phyloP scores from a whole-genome alignment of 1,284 basidiomycete genomes.

The Pyrrhoderma noxium region DNA sequence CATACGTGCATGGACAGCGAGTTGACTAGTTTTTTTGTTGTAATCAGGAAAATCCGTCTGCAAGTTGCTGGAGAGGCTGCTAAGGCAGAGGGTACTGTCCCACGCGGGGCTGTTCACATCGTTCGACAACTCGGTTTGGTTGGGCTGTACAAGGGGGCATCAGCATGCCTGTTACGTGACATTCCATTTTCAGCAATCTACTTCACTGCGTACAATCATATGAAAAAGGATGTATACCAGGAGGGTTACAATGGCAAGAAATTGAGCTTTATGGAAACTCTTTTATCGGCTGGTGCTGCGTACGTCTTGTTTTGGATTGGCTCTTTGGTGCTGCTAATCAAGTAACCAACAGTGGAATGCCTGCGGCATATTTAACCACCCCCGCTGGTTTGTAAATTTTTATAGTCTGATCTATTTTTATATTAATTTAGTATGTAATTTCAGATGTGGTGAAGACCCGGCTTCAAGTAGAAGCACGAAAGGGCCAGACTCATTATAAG shows the following conservation, averaged over 20 bases:
- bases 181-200: conserved; percentile 91
- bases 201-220: conserved; percentile 74
- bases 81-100: conserved; percentile 69
- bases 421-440: conserved; percentile 23
- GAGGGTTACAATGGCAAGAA: conserved; percentile 96
- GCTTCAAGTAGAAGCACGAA: conserved; percentile 90
- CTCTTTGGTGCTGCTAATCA: conserved; percentile 6
- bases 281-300: conserved; percentile 78
- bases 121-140: conserved; percentile 87
- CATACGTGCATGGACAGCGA: too few species aligned
- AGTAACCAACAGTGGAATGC: conserved; percentile 71
- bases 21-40: not conserved
- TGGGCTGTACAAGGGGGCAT: conserved; percentile 88
- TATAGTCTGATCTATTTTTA: conserved; percentile 20
- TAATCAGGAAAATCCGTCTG: conserved; percentile 85
- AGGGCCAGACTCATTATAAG: conserved; percentile 90
- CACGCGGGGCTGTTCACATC: conserved; percentile 87
- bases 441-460: conserved; percentile 98
- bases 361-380: conserved; percentile 82
- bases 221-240: conserved; percentile 90
- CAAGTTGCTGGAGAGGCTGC: conserved; percentile 96
- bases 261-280: conserved; percentile 85
- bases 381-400: conserved; percentile 55
- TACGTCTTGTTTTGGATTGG: conserved; percentile 25
- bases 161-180: conserved; percentile 84